phyloP scores from a whole-genome alignment of 75 land plant genomes.

The Cryptomeria japonica region DNA sequence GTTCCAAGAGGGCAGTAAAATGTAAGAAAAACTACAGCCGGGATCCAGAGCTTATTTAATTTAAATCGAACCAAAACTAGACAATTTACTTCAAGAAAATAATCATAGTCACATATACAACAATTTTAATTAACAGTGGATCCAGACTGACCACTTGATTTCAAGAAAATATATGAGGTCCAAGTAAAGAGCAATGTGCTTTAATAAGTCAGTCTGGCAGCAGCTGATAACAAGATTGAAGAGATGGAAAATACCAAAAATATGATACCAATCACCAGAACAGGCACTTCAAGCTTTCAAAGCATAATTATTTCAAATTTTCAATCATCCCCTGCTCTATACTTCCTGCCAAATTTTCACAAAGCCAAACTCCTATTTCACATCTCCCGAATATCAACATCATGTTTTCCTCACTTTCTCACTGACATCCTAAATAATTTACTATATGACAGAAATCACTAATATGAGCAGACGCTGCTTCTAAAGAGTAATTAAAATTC shows the following conservation, averaged over 20 bases:
- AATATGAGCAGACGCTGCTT: too few species aligned
- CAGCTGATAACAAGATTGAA: neutral
- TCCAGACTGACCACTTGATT: neutral
- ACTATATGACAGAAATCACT: neutral
- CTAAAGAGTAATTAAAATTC: too few species aligned
- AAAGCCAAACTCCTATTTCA: neutral
- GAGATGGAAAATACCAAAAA: neutral
- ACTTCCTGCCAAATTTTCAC: neutral
- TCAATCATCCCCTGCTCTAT: neutral
- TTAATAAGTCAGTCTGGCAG: neutral
- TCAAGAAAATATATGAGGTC: too few species aligned
- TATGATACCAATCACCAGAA: neutral
- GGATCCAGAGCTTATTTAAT: too few species aligned
- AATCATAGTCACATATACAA: neutral
- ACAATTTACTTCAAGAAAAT: neutral
- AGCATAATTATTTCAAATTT: neutral
- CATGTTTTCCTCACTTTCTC: neutral
- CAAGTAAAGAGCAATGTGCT: neutral
- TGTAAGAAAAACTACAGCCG: neutral
- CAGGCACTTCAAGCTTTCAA: neutral
- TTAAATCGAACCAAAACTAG: neutral
- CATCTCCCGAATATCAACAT: neutral
- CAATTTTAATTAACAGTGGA: neutral
- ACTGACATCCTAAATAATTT: neutral
- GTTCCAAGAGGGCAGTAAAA: neutral